These are phyloP conservation scores for Lavandula angustifolia DNA, from an alignment of 257 asterid species.

Conservation along the genomic window DNA sequence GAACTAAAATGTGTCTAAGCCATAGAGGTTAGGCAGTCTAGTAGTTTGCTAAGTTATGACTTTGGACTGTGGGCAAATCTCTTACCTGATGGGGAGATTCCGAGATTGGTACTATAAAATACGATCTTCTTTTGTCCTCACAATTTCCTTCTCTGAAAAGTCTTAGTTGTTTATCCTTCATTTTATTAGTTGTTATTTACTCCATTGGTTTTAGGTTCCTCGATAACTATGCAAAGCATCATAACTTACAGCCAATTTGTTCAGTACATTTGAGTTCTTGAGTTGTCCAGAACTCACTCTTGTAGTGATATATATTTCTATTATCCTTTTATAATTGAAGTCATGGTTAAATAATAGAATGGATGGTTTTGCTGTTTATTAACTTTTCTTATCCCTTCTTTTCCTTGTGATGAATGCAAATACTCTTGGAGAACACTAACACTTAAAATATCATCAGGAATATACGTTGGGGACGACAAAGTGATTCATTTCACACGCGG, in stretches of 20 bases:
- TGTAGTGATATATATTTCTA: not conserved
- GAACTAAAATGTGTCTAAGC: not conserved
- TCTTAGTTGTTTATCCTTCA: not conserved
- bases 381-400: not conserved
- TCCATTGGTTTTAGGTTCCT: slow-evolving; percentile 7
- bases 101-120: not conserved
- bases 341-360: not conserved
- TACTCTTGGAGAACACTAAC: slow-evolving; percentile 10
- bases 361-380: not conserved
- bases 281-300: not conserved
- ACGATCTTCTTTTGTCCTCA: not conserved
- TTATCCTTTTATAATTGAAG: not conserved
- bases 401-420: not conserved
- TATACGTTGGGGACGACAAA: slow-evolving; percentile 67
- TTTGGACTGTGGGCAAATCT: not conserved
- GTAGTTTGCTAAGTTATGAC: not conserved
- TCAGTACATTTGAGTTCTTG: not conserved
- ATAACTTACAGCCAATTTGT: not conserved
- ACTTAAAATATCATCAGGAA: slow-evolving; percentile 49
- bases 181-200: not conserved
- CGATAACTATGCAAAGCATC: not conserved
- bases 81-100: not conserved
- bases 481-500: slow-evolving; percentile 91
- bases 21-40: not conserved
- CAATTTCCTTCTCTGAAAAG: not conserved